Evolutionary conservation across 2,329 filamentous ascomycete genomes (phyloP), one percentile per base, ranked within the genome.

Genomic region (Fusarium bulbicola): DNA sequence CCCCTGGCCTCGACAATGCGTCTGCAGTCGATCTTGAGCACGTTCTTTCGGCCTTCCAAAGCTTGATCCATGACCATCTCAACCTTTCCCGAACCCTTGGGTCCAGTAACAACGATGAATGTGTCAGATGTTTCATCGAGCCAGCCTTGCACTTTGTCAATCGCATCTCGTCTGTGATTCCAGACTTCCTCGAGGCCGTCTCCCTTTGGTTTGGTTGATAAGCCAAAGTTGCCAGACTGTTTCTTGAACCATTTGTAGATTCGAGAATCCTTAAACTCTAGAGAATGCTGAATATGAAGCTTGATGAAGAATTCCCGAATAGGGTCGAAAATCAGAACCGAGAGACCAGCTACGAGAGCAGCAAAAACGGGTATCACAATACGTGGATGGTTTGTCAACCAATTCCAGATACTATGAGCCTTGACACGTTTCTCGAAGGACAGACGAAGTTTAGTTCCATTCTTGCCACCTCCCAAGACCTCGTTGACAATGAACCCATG

Each of bases 301-400:
- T 94, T 94, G 83, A 98, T 93, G 77, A 97, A 98, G 79, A 97
- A 96, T 1, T 95, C 95, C 49, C 96, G 91, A 65, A 99, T 95
- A 1, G 96, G 96, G 76, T 99, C 96, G 78, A 99, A 98, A 13
- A 98, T 87, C 3, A 93, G 90, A 26, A 98, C 94, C 0, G 95
- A 97, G 53, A 96, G 85, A 39, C 92, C 91, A 1, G 95, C 95
- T 36, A 97, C 80, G 6, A 98, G 83, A 3, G 95, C 95, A 21
- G 94, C 94, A 4, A 97, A 60, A 4, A 93, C 83, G 1, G 96
- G 95, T 52, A 99, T 92, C 32, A 97, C 93, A 50, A 98, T 93
- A 54, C 95, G 89, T 1, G 95, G 95, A 78, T 99, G 96, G 65
- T 85, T 93, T 15, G 93, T 87, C 34, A 98, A 82, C 95, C 95